Conservation (phyloP, 78 protist genomes). For the Neovahlkampfia damariscottae region DNA sequence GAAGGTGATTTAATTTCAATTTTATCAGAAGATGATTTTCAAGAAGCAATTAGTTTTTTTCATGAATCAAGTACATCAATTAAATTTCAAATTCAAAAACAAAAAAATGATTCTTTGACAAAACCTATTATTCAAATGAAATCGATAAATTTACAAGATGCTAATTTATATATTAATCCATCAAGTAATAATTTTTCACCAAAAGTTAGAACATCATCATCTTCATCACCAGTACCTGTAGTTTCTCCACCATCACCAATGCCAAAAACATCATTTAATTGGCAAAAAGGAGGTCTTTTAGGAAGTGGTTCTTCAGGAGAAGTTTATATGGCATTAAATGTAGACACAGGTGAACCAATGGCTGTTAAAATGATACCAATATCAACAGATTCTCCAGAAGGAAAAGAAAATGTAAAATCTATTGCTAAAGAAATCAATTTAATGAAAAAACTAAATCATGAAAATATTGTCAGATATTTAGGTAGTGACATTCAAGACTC, state of each 20-base stretch:
- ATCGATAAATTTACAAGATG: too few relatives aligned
- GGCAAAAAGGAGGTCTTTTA: constrained; percentile 39
- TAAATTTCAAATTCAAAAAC: background rate
- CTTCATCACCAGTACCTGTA: too few relatives aligned
- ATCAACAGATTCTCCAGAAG: background rate
- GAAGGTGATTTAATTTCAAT: background rate
- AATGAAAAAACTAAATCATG: constrained; percentile 30
- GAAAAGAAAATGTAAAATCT: background rate
- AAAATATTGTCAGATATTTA: constrained; percentile 48
- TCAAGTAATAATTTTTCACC: too few relatives aligned
- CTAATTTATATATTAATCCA: too few relatives aligned
- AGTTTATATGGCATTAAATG: constrained; percentile 32
- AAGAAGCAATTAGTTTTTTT: background rate
- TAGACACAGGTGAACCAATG: constrained; percentile 24
- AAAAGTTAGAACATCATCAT: too few relatives aligned
- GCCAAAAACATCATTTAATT: background rate
- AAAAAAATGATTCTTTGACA: too few relatives aligned
- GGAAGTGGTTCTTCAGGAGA: constrained; percentile 51
- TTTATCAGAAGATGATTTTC: background rate
- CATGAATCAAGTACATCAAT: too few relatives aligned
- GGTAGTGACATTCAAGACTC: constrained; percentile 28
- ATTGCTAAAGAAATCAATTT: constrained; percentile 13
- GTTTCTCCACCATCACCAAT: too few relatives aligned
- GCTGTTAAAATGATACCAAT: constrained; percentile 26
- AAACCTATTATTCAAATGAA: too few relatives aligned